phyloP scores from a whole-genome alignment of 2,329 filamentous ascomycete genomes.

The Fusarium sp. region DNA sequence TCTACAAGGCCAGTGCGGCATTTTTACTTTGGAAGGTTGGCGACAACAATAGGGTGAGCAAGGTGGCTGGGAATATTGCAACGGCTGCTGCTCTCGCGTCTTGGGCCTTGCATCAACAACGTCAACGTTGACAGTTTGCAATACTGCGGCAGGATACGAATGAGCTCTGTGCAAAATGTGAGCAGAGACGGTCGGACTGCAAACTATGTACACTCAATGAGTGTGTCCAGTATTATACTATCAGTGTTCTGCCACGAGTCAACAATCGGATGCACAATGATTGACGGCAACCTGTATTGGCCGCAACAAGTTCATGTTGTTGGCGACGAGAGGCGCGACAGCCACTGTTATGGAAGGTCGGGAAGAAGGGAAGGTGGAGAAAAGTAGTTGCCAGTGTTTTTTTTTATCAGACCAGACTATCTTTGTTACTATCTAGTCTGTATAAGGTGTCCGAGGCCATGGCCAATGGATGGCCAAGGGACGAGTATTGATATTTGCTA shows the following conservation, averaged over 20 bases:
- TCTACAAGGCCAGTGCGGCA: conserved; percentile 10
- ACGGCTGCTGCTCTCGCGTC: not conserved
- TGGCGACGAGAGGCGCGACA: not conserved
- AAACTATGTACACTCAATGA: not conserved
- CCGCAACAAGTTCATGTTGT: too few relatives aligned
- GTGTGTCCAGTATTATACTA: too few relatives aligned
- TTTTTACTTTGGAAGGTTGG: not conserved
- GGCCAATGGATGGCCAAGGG: too few relatives aligned
- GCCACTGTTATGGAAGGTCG: not conserved
- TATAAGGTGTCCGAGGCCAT: not conserved
- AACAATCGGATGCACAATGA: too few relatives aligned
- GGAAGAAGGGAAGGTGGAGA: not conserved
- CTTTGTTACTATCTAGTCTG: not conserved
- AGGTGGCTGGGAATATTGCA: not conserved
- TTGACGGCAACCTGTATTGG: too few relatives aligned
- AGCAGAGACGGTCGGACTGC: not conserved
- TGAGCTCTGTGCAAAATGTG: too few relatives aligned
- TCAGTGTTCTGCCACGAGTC: too few relatives aligned
- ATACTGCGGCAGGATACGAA: too few relatives aligned
- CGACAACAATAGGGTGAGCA: not conserved
- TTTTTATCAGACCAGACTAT: not conserved
- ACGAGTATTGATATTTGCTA: not conserved
- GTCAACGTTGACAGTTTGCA: too few relatives aligned
- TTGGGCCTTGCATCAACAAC: not conserved
- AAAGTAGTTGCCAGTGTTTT: not conserved